A percentile compares a stretch with the other conserved stretches of the same genome.
Evolutionary conservation across 495 filamentous ascomycete species (phyloP).

Genomic region (Aspergillus ellipticus): DNA sequence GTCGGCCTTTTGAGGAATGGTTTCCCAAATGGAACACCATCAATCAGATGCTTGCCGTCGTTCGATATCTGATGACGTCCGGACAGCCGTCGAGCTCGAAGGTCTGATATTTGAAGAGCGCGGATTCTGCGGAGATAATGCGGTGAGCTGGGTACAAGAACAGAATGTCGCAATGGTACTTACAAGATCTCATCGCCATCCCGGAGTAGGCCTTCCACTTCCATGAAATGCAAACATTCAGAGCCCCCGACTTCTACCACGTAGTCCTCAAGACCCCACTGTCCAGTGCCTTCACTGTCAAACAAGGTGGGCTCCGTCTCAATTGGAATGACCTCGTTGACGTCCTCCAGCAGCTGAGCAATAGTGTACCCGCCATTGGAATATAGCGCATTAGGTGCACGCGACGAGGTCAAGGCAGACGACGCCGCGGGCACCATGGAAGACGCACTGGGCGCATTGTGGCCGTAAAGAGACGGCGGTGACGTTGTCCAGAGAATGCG

Average conservation of each 20-base stretch:
- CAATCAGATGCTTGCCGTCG: conserved; percentile 79
- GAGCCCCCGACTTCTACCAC: conserved; percentile 78
- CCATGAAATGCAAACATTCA: conserved; percentile 87
- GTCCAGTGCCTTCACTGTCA: conserved; percentile 39
- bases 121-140: conserved; percentile 59
- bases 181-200: conserved; percentile 85
- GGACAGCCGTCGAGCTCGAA: conserved; percentile 67
- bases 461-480: conserved; percentile 32
- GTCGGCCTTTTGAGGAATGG: conserved; percentile 57
- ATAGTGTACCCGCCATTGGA: conserved; percentile 61
- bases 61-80: conserved; percentile 80
- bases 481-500: conserved; percentile 68
- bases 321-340: conserved; percentile 80
- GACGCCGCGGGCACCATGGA: conserved; percentile 25
- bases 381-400: conserved; percentile 43
- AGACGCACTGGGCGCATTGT: conserved; percentile 20
- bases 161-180: conserved; percentile 25
- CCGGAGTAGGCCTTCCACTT: conserved; percentile 63
- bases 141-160: not conserved
- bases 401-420: conserved; percentile 34
- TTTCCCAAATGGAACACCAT: conserved; percentile 85
- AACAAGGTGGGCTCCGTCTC: conserved; percentile 56
- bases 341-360: conserved; percentile 74
- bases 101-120: conserved; percentile 69
- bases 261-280: conserved; percentile 93